A percentile compares a stretch with the other conserved stretches of the same genome.
These are phyloP conservation scores for Pleurostoma richardsiae DNA, from an alignment of 2,329 filamentous ascomycete genomes.

Conservation along the genomic window DNA sequence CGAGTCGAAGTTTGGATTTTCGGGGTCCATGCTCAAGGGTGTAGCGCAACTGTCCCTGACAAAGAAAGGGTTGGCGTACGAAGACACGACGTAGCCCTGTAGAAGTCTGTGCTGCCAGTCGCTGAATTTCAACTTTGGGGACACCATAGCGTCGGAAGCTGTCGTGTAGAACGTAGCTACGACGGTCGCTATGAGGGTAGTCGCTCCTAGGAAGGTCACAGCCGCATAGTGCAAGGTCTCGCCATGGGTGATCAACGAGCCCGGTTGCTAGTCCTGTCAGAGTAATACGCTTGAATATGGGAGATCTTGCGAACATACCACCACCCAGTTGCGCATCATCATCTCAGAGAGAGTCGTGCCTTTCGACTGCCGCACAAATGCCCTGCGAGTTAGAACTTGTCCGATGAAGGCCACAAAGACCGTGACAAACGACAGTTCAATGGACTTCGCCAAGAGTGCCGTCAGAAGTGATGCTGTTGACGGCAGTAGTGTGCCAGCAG, in stretches of 20 bases:
- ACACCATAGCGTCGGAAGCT: constrained; percentile 69
- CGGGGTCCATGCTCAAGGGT: constrained; percentile 39
- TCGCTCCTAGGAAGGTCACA: constrained; percentile 55
- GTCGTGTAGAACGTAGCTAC: constrained; percentile 70
- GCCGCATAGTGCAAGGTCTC: constrained; percentile 60
- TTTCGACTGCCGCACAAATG: constrained; percentile 52
- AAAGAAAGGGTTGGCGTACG: constrained; percentile 59
- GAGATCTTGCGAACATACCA: constrained; percentile 23
- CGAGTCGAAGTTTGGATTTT: constrained; percentile 28
- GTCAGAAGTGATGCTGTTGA: constrained; percentile 63
- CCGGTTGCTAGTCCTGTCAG: constrained; percentile 47
- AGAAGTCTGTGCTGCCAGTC: constrained; percentile 43
- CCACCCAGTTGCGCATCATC: constrained; percentile 71
- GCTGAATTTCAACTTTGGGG: constrained; percentile 63
- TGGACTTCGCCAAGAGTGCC: constrained; percentile 68
- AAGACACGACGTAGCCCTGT: constrained; percentile 50
- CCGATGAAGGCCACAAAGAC: constrained; percentile 72
- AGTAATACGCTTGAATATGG: not conserved
- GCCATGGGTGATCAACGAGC: constrained; percentile 66
- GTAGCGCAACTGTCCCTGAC: constrained; percentile 53
- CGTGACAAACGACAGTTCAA: constrained; percentile 74
- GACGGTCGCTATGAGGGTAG: constrained; percentile 61
- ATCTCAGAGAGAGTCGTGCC: constrained; percentile 73
- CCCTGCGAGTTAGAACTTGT: constrained; percentile 67
- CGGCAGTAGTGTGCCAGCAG: constrained; percentile 48